Base-by-base conservation (phyloP, 192 early-diverging fungal genomes). In the Dispira simplex region DNA sequence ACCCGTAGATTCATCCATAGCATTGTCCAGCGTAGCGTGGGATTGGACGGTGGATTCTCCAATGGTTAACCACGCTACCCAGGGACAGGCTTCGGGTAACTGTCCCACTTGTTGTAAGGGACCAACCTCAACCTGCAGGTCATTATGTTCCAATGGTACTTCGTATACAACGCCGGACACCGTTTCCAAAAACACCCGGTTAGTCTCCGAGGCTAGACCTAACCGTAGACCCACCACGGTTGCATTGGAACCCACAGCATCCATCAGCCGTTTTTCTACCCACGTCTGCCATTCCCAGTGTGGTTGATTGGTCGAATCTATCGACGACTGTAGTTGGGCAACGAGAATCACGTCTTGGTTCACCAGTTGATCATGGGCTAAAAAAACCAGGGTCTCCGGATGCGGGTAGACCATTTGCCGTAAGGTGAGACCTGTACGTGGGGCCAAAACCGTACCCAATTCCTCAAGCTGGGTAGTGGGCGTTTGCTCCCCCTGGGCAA, bases 341-440 rank as follows among this genome's bases (percentile, higher is more conserved):
- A 73, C 59, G 27, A 71, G 48, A n/a, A 83, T 45, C 20, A 56
- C 56, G 48, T 82, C 79, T 9, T 62, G 46, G 9, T 70, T 44
- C 8, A 56, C 65, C 11, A 67, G 62, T 12, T 65, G 62, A 62
- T 81, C 70, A 64, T 77, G 72, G 44, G 75, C 77, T 8, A 89
- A 67, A n/a, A 73, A 82, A 14, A 85, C 67, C 12, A 92, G 28
- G 6, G 70, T 74, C 46, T 70, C 64, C 6, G 72, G 56, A 8
- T 68, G 65, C 4, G 84, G 77, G 81, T 84, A 91, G 0, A 78
- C 77, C 13, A 92, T 70, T 65, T 96, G 93, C 9, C 88, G 82
- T 20, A 74, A 23, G 49, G 46, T 25, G 21, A 68, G 28, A 13
- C 32, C 10, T 16, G 58, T 10, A 27, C 27, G 32, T 2, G 32